Conservation (phyloP, 192 early-diverging fungal genomes). For the Umbelopsis sp. region DNA sequence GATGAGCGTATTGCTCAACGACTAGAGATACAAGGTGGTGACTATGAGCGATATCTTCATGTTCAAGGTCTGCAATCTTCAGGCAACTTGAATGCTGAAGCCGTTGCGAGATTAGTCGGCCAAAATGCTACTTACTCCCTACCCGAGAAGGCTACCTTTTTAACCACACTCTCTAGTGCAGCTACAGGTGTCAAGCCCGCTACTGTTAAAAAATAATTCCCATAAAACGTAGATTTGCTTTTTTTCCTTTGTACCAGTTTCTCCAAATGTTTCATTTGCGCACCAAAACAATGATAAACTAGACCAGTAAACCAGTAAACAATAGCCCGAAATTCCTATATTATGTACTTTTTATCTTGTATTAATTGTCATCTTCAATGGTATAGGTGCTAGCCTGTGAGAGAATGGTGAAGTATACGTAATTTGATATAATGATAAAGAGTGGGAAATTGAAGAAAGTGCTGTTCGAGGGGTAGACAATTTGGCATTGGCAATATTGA, state of each 20-base stretch:
- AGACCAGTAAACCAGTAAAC: too few relatives aligned
- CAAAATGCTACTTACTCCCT: conserved; percentile 27
- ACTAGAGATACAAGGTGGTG: conserved; percentile 25
- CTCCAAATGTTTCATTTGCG: too few relatives aligned
- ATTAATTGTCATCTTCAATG: too few relatives aligned
- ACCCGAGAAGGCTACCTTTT: conserved; percentile 27
- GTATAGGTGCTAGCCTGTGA: too few relatives aligned
- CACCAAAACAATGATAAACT: too few relatives aligned
- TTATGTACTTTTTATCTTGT: too few relatives aligned
- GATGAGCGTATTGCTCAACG: conserved; percentile 9
- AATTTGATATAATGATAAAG: too few relatives aligned
- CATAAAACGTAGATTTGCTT: too few relatives aligned
- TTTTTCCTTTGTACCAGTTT: too few relatives aligned
- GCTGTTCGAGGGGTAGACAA: not conserved
- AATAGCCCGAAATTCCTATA: too few relatives aligned
- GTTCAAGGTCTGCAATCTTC: conserved; percentile 6
- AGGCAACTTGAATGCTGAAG: not conserved
- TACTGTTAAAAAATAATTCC: conserved; percentile 13
- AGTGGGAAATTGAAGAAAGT: too few relatives aligned
- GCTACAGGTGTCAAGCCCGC: conserved; percentile 1
- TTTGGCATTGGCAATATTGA: not conserved
- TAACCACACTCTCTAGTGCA: conserved; percentile 24
- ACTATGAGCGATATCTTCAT: conserved; percentile 26
- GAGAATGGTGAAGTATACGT: too few relatives aligned
- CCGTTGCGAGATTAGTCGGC: conserved; percentile 25